A percentile compares a stretch with the other conserved stretches of the same genome.
phyloP scores from a whole-genome alignment of 2,329 filamentous ascomycete genomes.

The Acarospora socialis region DNA sequence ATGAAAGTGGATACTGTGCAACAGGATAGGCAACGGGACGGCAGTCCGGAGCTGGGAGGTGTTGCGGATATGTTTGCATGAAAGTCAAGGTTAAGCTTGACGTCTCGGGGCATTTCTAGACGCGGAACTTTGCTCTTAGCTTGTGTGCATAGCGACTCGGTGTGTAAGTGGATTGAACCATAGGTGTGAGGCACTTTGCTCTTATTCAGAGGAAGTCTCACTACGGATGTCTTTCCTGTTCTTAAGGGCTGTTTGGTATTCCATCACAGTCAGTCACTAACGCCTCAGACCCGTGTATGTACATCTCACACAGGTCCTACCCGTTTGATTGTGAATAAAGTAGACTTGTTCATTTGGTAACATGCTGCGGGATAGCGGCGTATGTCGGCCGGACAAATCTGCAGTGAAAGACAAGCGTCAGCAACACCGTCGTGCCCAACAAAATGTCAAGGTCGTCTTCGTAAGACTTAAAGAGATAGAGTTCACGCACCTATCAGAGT shows the following conservation, averaged over 20 bases:
- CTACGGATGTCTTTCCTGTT: too few species aligned
- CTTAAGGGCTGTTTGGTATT: too few species aligned
- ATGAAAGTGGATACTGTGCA: slow-evolving; percentile 32
- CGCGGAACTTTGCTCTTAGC: too few species aligned
- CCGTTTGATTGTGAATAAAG: too few species aligned
- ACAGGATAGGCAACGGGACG: slow-evolving; percentile 26
- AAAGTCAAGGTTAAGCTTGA: slow-evolving; percentile 6
- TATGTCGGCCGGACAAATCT: slow-evolving; percentile 75
- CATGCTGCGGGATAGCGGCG: slow-evolving; percentile 52
- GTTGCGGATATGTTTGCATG: slow-evolving; percentile 40
- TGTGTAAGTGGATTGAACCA: too few species aligned
- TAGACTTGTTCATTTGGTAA: slow-evolving; percentile 50
- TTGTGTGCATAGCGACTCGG: too few species aligned
- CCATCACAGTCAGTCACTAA: too few species aligned
- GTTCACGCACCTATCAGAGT: slow-evolving; percentile 62
- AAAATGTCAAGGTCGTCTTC: slow-evolving; percentile 4
- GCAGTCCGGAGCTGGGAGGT: slow-evolving; percentile 36
- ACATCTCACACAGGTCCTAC: too few species aligned
- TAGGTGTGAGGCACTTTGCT: too few species aligned
- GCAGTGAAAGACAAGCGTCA: slow-evolving; percentile 10
- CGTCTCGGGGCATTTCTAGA: not conserved
- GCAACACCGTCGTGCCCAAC: slow-evolving; percentile 1
- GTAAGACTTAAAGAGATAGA: slow-evolving; percentile 4
- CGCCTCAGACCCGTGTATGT: too few species aligned
- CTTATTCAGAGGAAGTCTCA: too few species aligned